Evolutionary conservation across 495 filamentous ascomycete species (phyloP).

Genomic region (Cercophora scortea): DNA sequence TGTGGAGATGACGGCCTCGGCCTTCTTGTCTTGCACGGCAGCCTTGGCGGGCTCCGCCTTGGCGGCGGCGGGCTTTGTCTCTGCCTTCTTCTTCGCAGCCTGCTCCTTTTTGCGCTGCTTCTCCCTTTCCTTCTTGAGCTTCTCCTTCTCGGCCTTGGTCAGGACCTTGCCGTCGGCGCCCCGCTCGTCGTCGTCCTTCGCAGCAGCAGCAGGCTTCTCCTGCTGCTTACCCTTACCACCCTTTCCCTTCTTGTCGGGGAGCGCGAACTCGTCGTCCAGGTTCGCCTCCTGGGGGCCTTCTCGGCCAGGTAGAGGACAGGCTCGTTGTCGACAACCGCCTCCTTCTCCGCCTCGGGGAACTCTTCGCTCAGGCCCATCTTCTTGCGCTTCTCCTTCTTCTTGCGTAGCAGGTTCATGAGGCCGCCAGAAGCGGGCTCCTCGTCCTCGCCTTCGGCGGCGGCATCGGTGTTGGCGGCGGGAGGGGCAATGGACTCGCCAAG

Average conservation of each 20-base stretch:
- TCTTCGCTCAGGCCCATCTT: conserved; percentile 82
- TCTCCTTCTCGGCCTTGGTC: conserved; percentile 95
- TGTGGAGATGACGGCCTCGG: conserved; percentile 6
- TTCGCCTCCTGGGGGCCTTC: conserved; percentile 77
- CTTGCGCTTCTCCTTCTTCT: conserved; percentile 84
- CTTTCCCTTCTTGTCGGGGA: conserved; percentile 87
- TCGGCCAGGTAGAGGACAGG: conserved; percentile 44
- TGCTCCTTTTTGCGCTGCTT: conserved; percentile 93
- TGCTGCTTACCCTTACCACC: conserved; percentile 76
- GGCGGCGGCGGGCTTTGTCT: conserved; percentile 39
- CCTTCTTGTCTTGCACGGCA: conserved; percentile 38
- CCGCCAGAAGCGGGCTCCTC: conserved; percentile 49
- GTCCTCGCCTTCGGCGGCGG: conserved; percentile 38
- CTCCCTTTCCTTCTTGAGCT: conserved; percentile 88
- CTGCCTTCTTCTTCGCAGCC: conserved; percentile 64
- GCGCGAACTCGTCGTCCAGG: conserved; percentile 79
- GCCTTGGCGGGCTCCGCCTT: conserved; percentile 45
- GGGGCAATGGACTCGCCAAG: conserved; percentile 65
- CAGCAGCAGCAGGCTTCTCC: conserved; percentile 54
- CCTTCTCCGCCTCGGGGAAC: conserved; percentile 61
- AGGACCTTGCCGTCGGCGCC: conserved; percentile 59
- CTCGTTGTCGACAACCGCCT: conserved; percentile 29
- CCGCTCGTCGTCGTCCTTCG: conserved; percentile 46
- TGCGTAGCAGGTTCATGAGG: conserved; percentile 78
- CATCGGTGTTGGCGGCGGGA: conserved; percentile 34